Evolutionary conservation across 2,329 filamentous ascomycete species (phyloP).

Genomic region (Sporothrix luriei): DNA sequence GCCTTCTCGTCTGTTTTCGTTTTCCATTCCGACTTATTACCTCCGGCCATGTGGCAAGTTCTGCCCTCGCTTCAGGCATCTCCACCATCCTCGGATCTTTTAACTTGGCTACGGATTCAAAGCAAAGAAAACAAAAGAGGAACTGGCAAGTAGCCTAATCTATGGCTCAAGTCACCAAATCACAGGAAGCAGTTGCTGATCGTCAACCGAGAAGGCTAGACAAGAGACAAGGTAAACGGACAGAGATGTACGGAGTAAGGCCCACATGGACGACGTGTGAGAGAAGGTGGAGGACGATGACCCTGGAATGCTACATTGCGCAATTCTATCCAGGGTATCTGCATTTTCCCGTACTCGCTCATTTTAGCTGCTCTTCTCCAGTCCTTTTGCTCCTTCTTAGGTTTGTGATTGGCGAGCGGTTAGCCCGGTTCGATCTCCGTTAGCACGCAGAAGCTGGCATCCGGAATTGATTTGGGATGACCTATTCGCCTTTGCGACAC

Average conservation of each 20-base stretch:
- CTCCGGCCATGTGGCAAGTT: background rate
- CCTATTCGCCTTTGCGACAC: constrained; percentile 8
- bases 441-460: constrained; percentile 31
- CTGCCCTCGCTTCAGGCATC: background rate
- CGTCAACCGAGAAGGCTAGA: constrained; percentile 16
- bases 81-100: constrained; percentile 1
- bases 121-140: constrained; percentile 20
- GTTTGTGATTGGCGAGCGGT: constrained; percentile 29
- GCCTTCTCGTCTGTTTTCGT: constrained; percentile 7
- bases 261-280: constrained; percentile 27
- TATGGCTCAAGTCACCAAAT: constrained; percentile 17
- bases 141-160: constrained; percentile 33
- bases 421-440: constrained; percentile 31
- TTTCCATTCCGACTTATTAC: background rate
- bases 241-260: constrained; percentile 14
- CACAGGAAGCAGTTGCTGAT: constrained; percentile 8
- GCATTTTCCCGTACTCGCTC: constrained; percentile 8
- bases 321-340: constrained; percentile 27
- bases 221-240: background rate
- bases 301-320: constrained; percentile 29
- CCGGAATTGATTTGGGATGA: constrained; percentile 21
- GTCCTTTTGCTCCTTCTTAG: background rate
- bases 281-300: constrained; percentile 28
- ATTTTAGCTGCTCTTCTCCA: background rate
- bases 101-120: constrained; percentile 2